Percentiles rank a stretch among this genome's conserved stretches.
Conservation (phyloP, 2,329 filamentous ascomycete species). For the Bipolaris oryzae region DNA sequence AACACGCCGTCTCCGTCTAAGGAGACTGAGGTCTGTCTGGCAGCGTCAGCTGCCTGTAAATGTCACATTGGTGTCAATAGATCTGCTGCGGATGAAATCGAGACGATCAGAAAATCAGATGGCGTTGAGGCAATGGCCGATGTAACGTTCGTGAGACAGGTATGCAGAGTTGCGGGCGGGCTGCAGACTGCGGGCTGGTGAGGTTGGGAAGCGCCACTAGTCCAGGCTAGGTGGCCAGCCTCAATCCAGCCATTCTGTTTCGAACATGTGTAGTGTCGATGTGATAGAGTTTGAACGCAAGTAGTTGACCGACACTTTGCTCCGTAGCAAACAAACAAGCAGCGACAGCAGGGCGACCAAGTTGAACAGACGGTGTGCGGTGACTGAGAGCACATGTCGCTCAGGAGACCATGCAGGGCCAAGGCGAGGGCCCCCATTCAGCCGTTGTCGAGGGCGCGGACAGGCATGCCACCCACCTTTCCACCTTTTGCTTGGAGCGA, state of each 20-base stretch:
- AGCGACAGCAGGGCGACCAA: background rate
- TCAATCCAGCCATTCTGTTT: background rate
- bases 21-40: background rate
- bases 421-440: background rate
- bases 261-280: background rate
- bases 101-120: background rate
- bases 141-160: slow-evolving; percentile 5
- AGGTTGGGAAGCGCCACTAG: background rate
- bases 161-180: background rate
- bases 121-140: background rate
- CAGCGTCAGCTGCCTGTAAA: background rate
- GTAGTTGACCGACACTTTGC: too few species aligned
- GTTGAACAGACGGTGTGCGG: too few species aligned
- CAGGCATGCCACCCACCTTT: background rate
- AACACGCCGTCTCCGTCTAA: too few species aligned
- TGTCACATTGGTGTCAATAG: background rate
- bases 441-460: too few species aligned
- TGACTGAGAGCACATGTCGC: background rate
- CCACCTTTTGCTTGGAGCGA: slow-evolving; percentile 3
- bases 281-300: too few species aligned
- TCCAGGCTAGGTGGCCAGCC: background rate
- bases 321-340: slow-evolving; percentile 1
- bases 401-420: slow-evolving; percentile 2
- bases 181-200: background rate
- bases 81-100: background rate